Percentiles rank a stretch among this genome's conserved stretches.
phyloP scores from a whole-genome alignment of 495 filamentous ascomycete genomes.

The Trichoderma reesei region DNA sequence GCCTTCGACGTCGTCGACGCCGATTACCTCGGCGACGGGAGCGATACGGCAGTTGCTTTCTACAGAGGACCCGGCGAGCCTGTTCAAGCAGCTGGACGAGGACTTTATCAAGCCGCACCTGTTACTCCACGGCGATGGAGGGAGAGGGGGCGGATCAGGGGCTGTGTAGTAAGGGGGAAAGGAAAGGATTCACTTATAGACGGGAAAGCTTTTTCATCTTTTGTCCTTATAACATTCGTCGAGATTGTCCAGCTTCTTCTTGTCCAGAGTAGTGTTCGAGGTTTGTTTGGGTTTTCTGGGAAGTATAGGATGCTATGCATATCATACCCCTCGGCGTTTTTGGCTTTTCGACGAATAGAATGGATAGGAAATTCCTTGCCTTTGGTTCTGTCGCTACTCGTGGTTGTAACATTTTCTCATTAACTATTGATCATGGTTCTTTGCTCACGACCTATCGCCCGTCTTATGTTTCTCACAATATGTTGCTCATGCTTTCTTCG shows the following conservation, averaged over 20 bases:
- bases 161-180: not conserved
- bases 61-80: conserved; percentile 76
- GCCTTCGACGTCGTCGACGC: conserved; percentile 29
- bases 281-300: not conserved
- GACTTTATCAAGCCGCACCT: conserved; percentile 93
- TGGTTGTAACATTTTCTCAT: not conserved
- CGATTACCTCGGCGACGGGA: conserved; percentile 56
- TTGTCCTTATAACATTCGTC: not conserved
- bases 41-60: conserved; percentile 56
- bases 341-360: not conserved
- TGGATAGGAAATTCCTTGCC: not conserved
- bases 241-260: not conserved
- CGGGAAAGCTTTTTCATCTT: not conserved
- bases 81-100: conserved; percentile 92
- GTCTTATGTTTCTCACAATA: too few species aligned
- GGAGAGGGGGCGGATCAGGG: conserved; percentile 20
- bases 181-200: not conserved
- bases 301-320: conserved; percentile 1
- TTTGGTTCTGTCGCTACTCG: not conserved
- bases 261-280: not conserved
- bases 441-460: too few species aligned
- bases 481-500: too few species aligned
- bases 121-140: conserved; percentile 56
- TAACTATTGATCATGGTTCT: too few species aligned
- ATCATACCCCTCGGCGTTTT: conserved; percentile 5